Percentiles rank a stretch among this genome's conserved stretches.
Evolutionary conservation across 805 yeast species (phyloP).

Genomic region (Blastobotrys parvus): DNA sequence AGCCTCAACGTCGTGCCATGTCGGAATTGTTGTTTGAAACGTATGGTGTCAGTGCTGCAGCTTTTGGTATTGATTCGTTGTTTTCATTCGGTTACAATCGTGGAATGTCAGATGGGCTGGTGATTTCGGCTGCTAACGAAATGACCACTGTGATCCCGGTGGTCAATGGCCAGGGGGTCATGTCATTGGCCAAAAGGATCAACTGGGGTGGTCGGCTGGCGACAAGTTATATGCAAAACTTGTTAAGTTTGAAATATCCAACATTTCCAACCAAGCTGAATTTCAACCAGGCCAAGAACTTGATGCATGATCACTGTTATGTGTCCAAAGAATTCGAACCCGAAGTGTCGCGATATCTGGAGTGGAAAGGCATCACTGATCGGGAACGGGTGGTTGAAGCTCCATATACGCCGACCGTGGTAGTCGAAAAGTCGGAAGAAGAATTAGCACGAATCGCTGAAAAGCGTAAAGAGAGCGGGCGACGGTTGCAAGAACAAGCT

Average conservation of each 20-base stretch:
- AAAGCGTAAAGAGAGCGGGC: constrained; percentile 76
- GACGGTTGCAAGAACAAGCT: constrained; percentile 87
- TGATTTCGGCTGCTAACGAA: constrained; percentile 76
- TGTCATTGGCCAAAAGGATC: constrained; percentile 66
- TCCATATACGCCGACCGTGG: constrained; percentile 54
- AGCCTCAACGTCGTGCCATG: constrained; percentile 61
- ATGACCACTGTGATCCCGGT: constrained; percentile 80
- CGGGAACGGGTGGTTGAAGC: constrained; percentile 78
- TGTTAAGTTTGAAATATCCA: constrained; percentile 78
- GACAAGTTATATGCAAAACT: constrained; percentile 50
- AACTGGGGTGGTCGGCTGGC: constrained; percentile 88
- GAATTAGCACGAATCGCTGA: constrained; percentile 72
- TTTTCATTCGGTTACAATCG: constrained; percentile 66
- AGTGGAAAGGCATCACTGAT: constrained; percentile 52
- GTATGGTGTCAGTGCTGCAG: constrained; percentile 63
- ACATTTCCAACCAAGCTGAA: constrained; percentile 74
- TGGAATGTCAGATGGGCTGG: constrained; percentile 47
- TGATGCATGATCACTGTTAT: constrained; percentile 73
- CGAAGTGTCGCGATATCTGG: constrained; percentile 51
- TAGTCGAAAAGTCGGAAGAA: constrained; percentile 71
- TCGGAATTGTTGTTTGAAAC: constrained; percentile 81
- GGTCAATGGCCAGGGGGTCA: constrained; percentile 53
- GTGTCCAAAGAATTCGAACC: constrained; percentile 58
- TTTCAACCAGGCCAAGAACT: constrained; percentile 50
- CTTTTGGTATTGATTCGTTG: constrained; percentile 76